Conservation (phyloP, 805 yeast species). For the Metschnikowia corniflorae region DNA sequence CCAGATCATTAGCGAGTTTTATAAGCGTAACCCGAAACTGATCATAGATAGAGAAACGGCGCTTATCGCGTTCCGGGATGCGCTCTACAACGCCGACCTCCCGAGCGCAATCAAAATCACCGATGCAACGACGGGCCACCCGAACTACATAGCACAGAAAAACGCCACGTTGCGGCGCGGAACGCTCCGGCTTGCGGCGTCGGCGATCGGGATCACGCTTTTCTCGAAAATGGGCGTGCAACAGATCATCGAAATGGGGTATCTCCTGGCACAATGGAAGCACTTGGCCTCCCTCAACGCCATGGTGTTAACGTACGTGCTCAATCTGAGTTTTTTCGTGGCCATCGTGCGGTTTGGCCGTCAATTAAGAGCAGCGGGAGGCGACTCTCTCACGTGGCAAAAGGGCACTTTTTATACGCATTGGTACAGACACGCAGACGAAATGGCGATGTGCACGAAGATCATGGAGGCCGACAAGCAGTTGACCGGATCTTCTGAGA, state of each 20-base stretch:
- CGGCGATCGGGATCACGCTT: constrained; percentile 32
- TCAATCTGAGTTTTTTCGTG: constrained; percentile 40
- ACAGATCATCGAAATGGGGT: constrained; percentile 36
- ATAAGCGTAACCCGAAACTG: constrained; percentile 23
- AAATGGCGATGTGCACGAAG: constrained; percentile 61
- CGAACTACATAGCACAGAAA: constrained; percentile 41
- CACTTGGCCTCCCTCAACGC: constrained; percentile 46
- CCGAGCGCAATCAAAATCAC: constrained; percentile 54
- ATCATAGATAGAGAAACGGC: constrained; percentile 39
- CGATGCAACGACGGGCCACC: constrained; percentile 58
- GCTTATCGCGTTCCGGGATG: constrained; percentile 59
- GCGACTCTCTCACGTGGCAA: constrained; percentile 57
- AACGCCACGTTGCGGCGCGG: constrained; percentile 30
- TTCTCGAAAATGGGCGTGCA: constrained; percentile 42
- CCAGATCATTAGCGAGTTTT: constrained; percentile 24
- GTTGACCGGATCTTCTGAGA: constrained; percentile 39
- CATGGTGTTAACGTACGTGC: constrained; percentile 36
- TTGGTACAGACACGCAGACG: constrained; percentile 65
- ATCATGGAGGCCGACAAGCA: constrained; percentile 63
- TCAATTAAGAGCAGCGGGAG: constrained; percentile 43
- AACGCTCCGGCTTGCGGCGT: constrained; percentile 27
- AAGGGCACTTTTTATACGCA: constrained; percentile 60
- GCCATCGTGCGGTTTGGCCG: constrained; percentile 41
- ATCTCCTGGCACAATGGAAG: constrained; percentile 35
- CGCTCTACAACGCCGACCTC: constrained; percentile 57